phyloP scores from a whole-genome alignment of 768 basidiomycete genomes.

The Suillus lakei region DNA sequence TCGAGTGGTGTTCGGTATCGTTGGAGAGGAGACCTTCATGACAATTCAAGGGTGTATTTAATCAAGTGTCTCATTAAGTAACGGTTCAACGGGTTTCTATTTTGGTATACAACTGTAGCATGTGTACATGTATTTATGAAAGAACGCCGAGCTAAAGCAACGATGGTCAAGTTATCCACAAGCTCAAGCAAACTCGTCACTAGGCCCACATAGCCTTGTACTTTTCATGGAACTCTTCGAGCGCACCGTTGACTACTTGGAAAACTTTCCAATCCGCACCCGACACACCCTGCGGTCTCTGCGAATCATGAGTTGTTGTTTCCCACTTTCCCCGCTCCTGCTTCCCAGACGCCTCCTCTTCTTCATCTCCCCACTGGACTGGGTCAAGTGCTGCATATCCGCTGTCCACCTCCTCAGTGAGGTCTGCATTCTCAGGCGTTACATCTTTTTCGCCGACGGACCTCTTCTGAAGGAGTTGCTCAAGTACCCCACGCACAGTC shows the following conservation, averaged over 20 bases:
- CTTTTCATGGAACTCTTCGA: conserved; percentile 59
- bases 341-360: conserved; percentile 10
- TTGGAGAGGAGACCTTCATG: conserved; percentile 40
- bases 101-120: neutral
- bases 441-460: conserved; percentile 19
- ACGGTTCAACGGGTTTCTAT: too few relatives aligned
- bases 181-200: neutral
- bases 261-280: conserved; percentile 62
- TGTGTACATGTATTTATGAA: neutral
- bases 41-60: conserved; percentile 39
- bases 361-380: conserved; percentile 28
- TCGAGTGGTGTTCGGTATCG: conserved; percentile 44
- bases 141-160: neutral
- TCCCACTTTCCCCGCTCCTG: conserved; percentile 3
- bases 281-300: conserved; percentile 42
- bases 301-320: neutral
- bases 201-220: conserved; percentile 69
- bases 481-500: conserved; percentile 53
- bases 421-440: conserved; percentile 19
- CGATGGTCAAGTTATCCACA: neutral
- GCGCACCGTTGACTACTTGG: conserved; percentile 47
- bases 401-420: conserved; percentile 36
- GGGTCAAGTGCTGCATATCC: conserved; percentile 37
- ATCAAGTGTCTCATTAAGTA: neutral
- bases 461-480: conserved; percentile 45